Conservation (phyloP, 2,329 filamentous ascomycete genomes). For the Helicocarpus griseus region DNA sequence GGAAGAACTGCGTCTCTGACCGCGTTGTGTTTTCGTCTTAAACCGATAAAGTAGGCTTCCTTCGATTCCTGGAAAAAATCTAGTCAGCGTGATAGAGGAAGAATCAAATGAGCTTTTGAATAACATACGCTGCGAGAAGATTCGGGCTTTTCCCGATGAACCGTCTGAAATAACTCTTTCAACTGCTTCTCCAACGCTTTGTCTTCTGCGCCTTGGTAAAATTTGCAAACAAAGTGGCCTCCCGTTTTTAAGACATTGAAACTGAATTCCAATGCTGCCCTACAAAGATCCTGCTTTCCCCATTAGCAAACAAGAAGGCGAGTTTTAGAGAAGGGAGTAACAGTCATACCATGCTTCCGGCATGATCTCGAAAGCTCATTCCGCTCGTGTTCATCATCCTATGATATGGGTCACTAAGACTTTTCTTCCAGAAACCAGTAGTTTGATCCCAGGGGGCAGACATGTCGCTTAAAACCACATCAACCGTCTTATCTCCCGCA, state of each 20-base stretch:
- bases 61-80: slow-evolving; percentile 56
- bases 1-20: slow-evolving; percentile 38
- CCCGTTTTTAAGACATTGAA: slow-evolving; percentile 72
- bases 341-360: slow-evolving; percentile 75
- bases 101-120: slow-evolving; percentile 3
- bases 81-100: not conserved
- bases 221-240: slow-evolving; percentile 94
- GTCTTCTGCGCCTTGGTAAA: slow-evolving; percentile 86
- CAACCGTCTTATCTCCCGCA: slow-evolving; percentile 50
- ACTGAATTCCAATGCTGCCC: slow-evolving; percentile 73
- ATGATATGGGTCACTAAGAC: slow-evolving; percentile 86
- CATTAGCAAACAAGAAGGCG: not conserved
- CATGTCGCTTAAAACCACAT: slow-evolving; percentile 98
- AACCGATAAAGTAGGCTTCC: slow-evolving; percentile 76
- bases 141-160: slow-evolving; percentile 82
- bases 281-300: slow-evolving; percentile 66
- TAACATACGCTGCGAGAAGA: slow-evolving; percentile 69
- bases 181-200: slow-evolving; percentile 66
- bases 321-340: slow-evolving; percentile 6
- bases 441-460: slow-evolving; percentile 89
- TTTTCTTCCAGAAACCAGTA: slow-evolving; percentile 69
- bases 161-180: slow-evolving; percentile 66
- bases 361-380: slow-evolving; percentile 75
- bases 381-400: slow-evolving; percentile 99
- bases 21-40: slow-evolving; percentile 53